Conservation (phyloP, 192 early-diverging fungal genomes). For the Rhizophagus prolifer region DNA sequence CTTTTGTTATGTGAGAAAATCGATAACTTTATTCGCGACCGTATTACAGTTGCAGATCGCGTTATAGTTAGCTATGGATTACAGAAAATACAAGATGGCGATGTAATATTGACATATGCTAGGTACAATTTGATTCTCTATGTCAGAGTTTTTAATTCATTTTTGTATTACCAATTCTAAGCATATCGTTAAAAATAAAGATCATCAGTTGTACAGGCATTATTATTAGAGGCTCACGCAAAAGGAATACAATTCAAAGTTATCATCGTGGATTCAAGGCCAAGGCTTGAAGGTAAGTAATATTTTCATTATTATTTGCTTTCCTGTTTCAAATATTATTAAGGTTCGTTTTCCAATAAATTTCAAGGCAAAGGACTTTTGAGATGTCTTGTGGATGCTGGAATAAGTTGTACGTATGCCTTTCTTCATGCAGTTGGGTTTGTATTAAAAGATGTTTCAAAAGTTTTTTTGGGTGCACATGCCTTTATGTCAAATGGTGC, state of each 20-base stretch:
- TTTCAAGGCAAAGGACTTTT: conserved; percentile 64
- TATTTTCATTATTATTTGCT: neutral
- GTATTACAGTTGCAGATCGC: conserved; percentile 80
- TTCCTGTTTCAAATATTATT: conserved; percentile 5
- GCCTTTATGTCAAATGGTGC: conserved; percentile 92
- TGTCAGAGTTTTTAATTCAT: neutral
- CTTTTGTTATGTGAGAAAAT: conserved; percentile 68
- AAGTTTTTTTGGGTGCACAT: conserved; percentile 94
- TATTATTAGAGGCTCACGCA: conserved; percentile 75
- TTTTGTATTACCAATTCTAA: neutral
- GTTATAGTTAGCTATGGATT: conserved; percentile 78
- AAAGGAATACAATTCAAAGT: conserved; percentile 83
- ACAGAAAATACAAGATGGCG: conserved; percentile 88
- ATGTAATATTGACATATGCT: conserved; percentile 89
- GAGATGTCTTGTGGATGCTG: conserved; percentile 53
- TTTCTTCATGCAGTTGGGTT: conserved; percentile 66
- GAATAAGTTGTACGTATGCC: conserved; percentile 75
- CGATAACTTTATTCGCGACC: conserved; percentile 86
- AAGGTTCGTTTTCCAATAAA: neutral
- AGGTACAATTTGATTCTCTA: conserved; percentile 35
- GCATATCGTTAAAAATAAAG: neutral
- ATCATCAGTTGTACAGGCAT: conserved; percentile 83
- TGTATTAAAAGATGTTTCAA: conserved; percentile 83
- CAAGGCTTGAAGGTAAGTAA: conserved; percentile 77
- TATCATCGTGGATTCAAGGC: conserved; percentile 88